Evolutionary conservation across 1,139 yeast species (phyloP).

Genomic region (Sugiyamaella grinbergsii): DNA sequence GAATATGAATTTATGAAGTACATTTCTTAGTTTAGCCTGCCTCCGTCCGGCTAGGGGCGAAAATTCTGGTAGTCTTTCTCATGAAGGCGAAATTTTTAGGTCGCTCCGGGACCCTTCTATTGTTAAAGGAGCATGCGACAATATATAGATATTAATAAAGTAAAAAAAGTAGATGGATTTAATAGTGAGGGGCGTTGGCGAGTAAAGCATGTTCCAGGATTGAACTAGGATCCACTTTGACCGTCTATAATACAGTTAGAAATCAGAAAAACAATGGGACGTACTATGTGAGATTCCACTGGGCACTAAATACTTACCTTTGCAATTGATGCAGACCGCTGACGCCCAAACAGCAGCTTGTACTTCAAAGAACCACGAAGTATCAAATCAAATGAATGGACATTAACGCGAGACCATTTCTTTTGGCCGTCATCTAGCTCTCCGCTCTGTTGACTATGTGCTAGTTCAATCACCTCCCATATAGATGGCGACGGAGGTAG

Average conservation of each 20-base stretch:
- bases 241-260: conserved; percentile 10
- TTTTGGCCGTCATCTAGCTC: conserved; percentile 44
- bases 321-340: conserved; percentile 37
- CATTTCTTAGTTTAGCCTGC: background rate
- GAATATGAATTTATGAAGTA: conserved; percentile 9
- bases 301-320: conserved; percentile 18
- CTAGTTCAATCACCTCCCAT: conserved; percentile 5
- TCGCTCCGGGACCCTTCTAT: conserved; percentile 7
- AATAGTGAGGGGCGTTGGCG: background rate
- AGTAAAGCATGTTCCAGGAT: conserved; percentile 9
- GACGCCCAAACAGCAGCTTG: conserved; percentile 59
- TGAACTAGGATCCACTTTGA: conserved; percentile 17
- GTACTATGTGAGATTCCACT: too few species aligned
- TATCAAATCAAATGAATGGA: conserved; percentile 83
- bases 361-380: conserved; percentile 82
- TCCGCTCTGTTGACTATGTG: conserved; percentile 17
- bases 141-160: background rate
- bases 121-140: conserved; percentile 16
- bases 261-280: too few species aligned
- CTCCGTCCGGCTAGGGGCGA: background rate
- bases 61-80: background rate
- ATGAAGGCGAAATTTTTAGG: too few species aligned
- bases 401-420: conserved; percentile 75
- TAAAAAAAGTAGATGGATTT: background rate
- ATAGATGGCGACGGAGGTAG: conserved; percentile 10